phyloP scores from a whole-genome alignment of 164 flowering plant species.

The Nymphaea thermarum region DNA sequence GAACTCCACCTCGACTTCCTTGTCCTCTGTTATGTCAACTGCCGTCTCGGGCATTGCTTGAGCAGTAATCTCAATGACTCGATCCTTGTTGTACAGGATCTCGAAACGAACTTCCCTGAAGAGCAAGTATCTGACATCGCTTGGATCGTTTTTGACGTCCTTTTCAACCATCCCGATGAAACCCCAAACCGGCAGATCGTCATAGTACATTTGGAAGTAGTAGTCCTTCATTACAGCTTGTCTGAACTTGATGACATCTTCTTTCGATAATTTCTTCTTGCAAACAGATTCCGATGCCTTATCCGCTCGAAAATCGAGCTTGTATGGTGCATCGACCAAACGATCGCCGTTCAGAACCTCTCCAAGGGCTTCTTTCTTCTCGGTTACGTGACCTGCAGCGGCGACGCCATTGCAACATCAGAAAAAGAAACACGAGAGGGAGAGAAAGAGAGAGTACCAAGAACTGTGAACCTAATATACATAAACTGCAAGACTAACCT shows the following conservation, averaged over 20 bases:
- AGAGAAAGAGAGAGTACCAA: not conserved
- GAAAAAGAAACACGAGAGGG: not conserved
- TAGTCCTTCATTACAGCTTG: constrained; percentile 25
- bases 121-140: constrained; percentile 22
- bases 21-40: constrained; percentile 34
- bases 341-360: constrained; percentile 34
- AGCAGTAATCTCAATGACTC: constrained; percentile 27
- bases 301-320: constrained; percentile 20
- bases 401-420: not conserved
- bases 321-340: constrained; percentile 27
- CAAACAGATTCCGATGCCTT: constrained; percentile 24
- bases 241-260: constrained; percentile 18
- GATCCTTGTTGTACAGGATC: constrained; percentile 23
- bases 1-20: constrained; percentile 22
- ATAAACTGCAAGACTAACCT: constrained; percentile 7
- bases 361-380: constrained; percentile 31
- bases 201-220: constrained; percentile 34
- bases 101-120: constrained; percentile 26
- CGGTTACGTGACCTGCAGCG: constrained; percentile 12
- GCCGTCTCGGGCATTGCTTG: constrained; percentile 15
- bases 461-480: not conserved
- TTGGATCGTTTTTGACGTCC: constrained; percentile 18
- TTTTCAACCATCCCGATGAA: constrained; percentile 29
- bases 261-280: constrained; percentile 17
- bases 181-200: constrained; percentile 34